Percentiles rank a stretch among this genome's conserved stretches.
Evolutionary conservation across 805 yeast species (phyloP).

Genomic region (Lipomyces spencermartinsiae): DNA sequence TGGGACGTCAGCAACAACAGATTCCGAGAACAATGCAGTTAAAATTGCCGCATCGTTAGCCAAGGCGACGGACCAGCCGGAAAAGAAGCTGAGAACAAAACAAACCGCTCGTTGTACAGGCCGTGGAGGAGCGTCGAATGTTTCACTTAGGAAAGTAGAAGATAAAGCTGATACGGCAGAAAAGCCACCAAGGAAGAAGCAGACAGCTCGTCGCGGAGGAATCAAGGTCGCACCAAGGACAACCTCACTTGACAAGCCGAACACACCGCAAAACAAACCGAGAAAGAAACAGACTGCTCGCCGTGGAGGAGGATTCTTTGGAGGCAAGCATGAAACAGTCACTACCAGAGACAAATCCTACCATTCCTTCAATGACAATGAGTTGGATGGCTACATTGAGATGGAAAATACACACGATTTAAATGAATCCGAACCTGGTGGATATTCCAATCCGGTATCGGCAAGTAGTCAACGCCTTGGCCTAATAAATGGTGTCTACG

Average conservation of each 20-base stretch:
- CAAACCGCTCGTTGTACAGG: slow-evolving; percentile 2
- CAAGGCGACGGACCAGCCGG: not conserved
- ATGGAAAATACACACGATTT: not conserved
- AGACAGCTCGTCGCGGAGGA: slow-evolving; percentile 10
- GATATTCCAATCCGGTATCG: slow-evolving; percentile 3
- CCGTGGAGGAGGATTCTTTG: slow-evolving; percentile 3
- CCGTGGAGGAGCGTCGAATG: slow-evolving; percentile 9
- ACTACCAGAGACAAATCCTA: not conserved
- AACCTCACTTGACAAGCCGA: slow-evolving; percentile 5
- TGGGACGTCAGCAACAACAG: slow-evolving; percentile 4
- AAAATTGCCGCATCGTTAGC: not conserved
- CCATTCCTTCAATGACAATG: slow-evolving; percentile 5
- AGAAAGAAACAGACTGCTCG: not conserved
- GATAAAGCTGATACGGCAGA: slow-evolving; percentile 5
- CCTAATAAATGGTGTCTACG: not conserved
- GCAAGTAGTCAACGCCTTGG: slow-evolving; percentile 5
- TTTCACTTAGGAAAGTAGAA: slow-evolving; percentile 7
- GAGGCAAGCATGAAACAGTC: slow-evolving; percentile 6
- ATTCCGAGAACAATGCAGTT: slow-evolving; percentile 5
- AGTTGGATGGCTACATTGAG: slow-evolving; percentile 2
- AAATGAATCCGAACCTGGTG: not conserved
- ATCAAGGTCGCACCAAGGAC: slow-evolving; percentile 5
- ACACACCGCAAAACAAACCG: not conserved
- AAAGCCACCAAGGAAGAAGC: slow-evolving; percentile 2
- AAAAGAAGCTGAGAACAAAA: slow-evolving; percentile 3